phyloP scores from a whole-genome alignment of 352 stramenopile species.

The Phytophthora uliginosa region DNA sequence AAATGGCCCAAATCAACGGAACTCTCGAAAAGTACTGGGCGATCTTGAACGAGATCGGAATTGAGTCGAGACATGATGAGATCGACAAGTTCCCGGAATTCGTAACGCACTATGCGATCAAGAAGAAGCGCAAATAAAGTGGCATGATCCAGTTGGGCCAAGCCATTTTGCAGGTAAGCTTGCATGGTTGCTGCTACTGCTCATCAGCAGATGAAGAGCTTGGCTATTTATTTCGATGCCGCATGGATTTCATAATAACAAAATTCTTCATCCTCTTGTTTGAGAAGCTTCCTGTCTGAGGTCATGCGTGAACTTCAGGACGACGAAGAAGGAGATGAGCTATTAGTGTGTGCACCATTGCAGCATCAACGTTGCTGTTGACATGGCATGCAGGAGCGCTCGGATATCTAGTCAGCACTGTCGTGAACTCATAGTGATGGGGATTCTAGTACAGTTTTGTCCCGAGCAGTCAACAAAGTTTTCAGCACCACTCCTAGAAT shows the following conservation, averaged over 20 bases:
- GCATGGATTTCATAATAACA: background rate
- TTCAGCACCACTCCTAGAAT: too few relatives aligned
- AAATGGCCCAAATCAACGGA: conserved; percentile 36
- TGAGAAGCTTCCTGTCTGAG: too few relatives aligned
- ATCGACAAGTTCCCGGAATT: conserved; percentile 64
- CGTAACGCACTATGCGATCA: conserved; percentile 49
- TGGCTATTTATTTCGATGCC: conserved; percentile 8
- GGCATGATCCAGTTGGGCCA: background rate
- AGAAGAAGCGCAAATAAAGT: conserved; percentile 32
- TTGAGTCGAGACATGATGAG: conserved; percentile 57
- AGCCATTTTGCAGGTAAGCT: conserved; percentile 23
- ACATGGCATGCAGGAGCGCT: too few relatives aligned
- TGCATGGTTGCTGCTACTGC: conserved; percentile 1
- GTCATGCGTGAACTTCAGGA: too few relatives aligned
- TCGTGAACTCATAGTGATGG: too few relatives aligned
- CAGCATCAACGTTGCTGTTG: too few relatives aligned
- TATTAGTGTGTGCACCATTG: too few relatives aligned
- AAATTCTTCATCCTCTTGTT: background rate
- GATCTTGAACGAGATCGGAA: conserved; percentile 46
- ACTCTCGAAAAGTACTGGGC: conserved; percentile 33
- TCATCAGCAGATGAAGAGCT: background rate
- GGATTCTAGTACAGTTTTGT: too few relatives aligned
- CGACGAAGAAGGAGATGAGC: too few relatives aligned
- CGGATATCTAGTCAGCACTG: too few relatives aligned
- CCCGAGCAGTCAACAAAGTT: too few relatives aligned